These are phyloP conservation scores for Rhododendron williamsianum DNA, from an alignment of 148 eudicot genomes.

Conservation along the genomic window DNA sequence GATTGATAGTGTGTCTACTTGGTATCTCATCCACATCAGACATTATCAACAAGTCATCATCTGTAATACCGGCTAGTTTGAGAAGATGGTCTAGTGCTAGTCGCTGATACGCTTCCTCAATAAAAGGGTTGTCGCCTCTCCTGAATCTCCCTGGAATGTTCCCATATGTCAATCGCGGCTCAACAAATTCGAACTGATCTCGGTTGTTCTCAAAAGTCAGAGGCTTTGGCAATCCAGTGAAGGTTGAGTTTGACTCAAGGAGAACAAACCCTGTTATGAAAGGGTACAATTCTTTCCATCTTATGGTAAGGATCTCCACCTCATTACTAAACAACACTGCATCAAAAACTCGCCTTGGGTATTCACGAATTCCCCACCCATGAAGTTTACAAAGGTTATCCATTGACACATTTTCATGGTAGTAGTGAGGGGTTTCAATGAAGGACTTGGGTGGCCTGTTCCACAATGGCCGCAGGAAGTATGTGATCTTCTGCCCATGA, in stretches of 20 bases:
- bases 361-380: constrained; percentile 83
- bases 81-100: constrained; percentile 69
- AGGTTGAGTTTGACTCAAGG: constrained; percentile 78
- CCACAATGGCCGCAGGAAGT: constrained; percentile 75
- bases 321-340: constrained; percentile 76
- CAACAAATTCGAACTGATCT: constrained; percentile 51
- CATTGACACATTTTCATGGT: constrained; percentile 62
- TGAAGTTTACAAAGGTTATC: constrained; percentile 68
- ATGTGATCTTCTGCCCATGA: constrained; percentile 78
- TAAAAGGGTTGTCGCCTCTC: constrained; percentile 63
- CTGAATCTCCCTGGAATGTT: constrained; percentile 49
- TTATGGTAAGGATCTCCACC: constrained; percentile 50
- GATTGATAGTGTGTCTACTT: constrained; percentile 69
- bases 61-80: constrained; percentile 59
- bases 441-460: constrained; percentile 74
- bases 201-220: constrained; percentile 37
- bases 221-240: constrained; percentile 65
- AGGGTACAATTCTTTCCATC: constrained; percentile 80
- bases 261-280: constrained; percentile 61
- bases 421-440: constrained; percentile 61
- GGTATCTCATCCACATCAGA: constrained; percentile 87
- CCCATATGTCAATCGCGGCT: constrained; percentile 70
- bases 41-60: constrained; percentile 73
- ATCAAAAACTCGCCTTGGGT: constrained; percentile 72
- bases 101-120: constrained; percentile 79